Evolutionary conservation across 2,329 filamentous ascomycete genomes (phyloP), one percentile per base, ranked within the genome.

Genomic region (Trichophyton benhamiae): DNA sequence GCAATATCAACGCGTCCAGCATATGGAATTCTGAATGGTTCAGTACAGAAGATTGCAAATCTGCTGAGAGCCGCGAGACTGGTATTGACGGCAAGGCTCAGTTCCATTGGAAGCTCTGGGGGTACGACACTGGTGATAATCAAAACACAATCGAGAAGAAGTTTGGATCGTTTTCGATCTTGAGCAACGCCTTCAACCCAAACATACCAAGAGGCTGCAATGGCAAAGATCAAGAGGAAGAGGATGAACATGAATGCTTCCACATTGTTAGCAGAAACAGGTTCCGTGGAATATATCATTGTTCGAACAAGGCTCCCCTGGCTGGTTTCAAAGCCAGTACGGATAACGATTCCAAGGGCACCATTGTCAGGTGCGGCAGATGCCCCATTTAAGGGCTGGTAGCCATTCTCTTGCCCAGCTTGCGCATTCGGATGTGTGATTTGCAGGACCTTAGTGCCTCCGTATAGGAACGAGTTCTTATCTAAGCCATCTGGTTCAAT

Each of bases 251-350:
- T 82, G n/a, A 99, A 78, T 1, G 94, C 94, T 76, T 99, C 94
- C 52, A 87, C 86, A 71, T 99, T 97, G 78, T 96, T 96, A 68
- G 94, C 94, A n/a, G 92, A 97, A 25, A 99, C 92, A 66, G 92
- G 90, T 75, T 99, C 94, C 1, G 94, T 99, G 1, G 95, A 96
- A 79, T 96, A 99, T 70, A 99, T 99, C 94, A 99, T 99, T 67
- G 94, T 99, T 65, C 94, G 88, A 63, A 99, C 94, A 63, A 99
- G 83, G 75, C 91, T 96, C 65, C 94, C 94, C 76, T 99, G 95
- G 61, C 92, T 97, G 9, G 94, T 99, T 77, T 99, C 95, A 70
- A 99, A 99, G 11, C 94, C 94, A 60, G 94, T 99, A 82, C 96
- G 97, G 70, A 91, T 87, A 53, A 99, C 90, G 65, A 99, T 83